Percentiles rank a stretch among this genome's conserved stretches.
These are phyloP conservation scores for Pelargonium cotyledonis DNA, from an alignment of 441 rosid genomes.

Conservation along the genomic window DNA sequence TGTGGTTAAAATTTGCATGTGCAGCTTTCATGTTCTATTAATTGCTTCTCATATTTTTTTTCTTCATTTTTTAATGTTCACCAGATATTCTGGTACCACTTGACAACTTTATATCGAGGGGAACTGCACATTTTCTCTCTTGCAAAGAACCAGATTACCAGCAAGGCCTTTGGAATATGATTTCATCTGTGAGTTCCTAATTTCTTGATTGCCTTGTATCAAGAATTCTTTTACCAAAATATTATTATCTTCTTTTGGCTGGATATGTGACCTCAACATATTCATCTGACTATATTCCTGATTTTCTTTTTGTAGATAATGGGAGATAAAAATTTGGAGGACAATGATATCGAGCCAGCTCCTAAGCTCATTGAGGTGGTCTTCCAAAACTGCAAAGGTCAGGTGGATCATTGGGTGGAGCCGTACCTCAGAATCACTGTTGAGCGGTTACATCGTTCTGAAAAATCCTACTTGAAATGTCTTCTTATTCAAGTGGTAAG, in stretches of 20 bases:
- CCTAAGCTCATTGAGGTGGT: slow-evolving; percentile 89
- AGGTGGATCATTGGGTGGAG: slow-evolving; percentile 92
- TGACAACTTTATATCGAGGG: slow-evolving; percentile 88
- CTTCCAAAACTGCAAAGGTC: slow-evolving; percentile 92
- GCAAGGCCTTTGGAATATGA: slow-evolving; percentile 87
- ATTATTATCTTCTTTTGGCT: no score
- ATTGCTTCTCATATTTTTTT: slow-evolving; percentile 13
- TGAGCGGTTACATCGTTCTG: slow-evolving; percentile 67
- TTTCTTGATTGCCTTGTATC: neutral
- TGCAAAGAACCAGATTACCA: slow-evolving; percentile 93
- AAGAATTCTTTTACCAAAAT: no score
- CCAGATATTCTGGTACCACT: slow-evolving; percentile 89
- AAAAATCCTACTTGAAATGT: slow-evolving; percentile 78
- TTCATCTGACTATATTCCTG: neutral
- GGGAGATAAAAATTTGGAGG: slow-evolving; percentile 83
- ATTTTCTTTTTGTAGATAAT: slow-evolving; percentile 46
- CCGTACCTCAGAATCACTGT: slow-evolving; percentile 82
- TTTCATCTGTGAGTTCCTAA: slow-evolving; percentile 63
- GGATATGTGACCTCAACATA: no score
- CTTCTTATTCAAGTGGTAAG: slow-evolving; percentile 96
- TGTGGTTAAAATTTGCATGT: no score
- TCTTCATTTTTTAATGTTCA: slow-evolving; percentile 13
- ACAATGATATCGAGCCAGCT: slow-evolving; percentile 84
- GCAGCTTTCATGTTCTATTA: neutral
- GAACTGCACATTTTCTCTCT: slow-evolving; percentile 67